Base-by-base conservation (phyloP, 225 moss, liverwort and hornwort genomes). In the Straminergon stramineum region DNA sequence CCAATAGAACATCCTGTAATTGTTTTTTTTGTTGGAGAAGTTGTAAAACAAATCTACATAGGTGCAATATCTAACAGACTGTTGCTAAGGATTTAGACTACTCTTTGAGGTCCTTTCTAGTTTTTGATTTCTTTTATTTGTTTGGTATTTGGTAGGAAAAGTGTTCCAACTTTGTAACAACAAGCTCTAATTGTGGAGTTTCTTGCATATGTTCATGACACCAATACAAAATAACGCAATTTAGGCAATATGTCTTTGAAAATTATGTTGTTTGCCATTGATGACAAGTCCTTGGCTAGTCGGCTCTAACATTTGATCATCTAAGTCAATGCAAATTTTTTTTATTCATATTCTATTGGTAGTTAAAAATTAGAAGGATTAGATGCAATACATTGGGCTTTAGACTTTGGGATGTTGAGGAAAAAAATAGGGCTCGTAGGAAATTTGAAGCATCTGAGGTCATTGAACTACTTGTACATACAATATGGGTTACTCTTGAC, bases 91-190 rank as follows among this genome's bases (percentile, higher is more conserved):
- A 22, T 22, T 28, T 53, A 53, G 13, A 76, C 1, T 8, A 53
- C 1, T 52, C 5, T 20, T 76, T 5, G 53, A 53, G 9, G 1
- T 8, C 3, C 1, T 5, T 35, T 5, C 14, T 35, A 0, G 6
- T 20, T 53, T 77, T 34, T 53, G 2, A 14, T 53, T 31, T 53
- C 9, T 22, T 77, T 35, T 2, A 14, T 14, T 53, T 53, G 0
- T 34, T 77, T 9, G 5, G 1, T 35, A 15, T 52, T 76, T 0
- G 0, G 1, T 55, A 35, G 14, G 8, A 22, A 53, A 8, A 22
- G 3, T 34, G 3, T 14, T 20, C 0, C 0, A 0, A 1, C 0
- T 35, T 21, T 32, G 8, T 34, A 22, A 51, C 2, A 0, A 31
- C 3, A 11, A 28, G 2, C 20, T 21, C 12, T 19, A 19, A 1